A percentile compares a stretch with the other conserved stretches of the same genome.
Conservation (phyloP, 139 green algal genomes). For the Zygnema cylindricum region DNA sequence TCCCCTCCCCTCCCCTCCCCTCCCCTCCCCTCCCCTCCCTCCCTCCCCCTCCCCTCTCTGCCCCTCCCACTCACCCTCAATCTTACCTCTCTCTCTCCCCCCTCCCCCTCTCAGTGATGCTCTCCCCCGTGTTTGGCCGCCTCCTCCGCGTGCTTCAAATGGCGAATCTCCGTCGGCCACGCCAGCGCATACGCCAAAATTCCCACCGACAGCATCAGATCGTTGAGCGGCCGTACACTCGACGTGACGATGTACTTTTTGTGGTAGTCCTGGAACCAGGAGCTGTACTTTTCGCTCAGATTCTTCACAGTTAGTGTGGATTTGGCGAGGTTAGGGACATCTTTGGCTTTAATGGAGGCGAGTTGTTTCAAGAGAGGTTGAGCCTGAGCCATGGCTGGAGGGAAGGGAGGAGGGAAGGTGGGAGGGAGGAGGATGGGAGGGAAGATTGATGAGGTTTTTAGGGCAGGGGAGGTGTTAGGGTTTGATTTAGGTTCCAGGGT, state of each 20-base stretch:
- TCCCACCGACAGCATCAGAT: conserved; percentile 37
- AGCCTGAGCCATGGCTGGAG: neutral
- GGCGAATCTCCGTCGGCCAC: conserved; percentile 47
- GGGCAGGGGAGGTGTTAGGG: neutral
- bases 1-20: too few relatives aligned
- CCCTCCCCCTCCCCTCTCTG: neutral
- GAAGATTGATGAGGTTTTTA: neutral
- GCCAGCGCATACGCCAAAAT: conserved; percentile 47
- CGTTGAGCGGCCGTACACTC: conserved; percentile 39
- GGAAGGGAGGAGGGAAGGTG: neutral
- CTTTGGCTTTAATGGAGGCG: conserved; percentile 43
- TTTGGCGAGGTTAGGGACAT: conserved; percentile 46
- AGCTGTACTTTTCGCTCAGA: neutral
- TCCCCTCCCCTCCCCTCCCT: too few relatives aligned
- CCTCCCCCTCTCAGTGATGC: conserved; percentile 28
- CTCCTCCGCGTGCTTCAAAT: conserved; percentile 50
- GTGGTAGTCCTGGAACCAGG: conserved; percentile 42
- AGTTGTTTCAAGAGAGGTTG: conserved; percentile 31
- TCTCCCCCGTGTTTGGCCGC: conserved; percentile 45
- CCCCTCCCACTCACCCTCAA: too few relatives aligned
- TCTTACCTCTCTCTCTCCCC: too few relatives aligned
- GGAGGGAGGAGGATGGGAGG: neutral
- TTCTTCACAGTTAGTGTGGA: conserved; percentile 28
- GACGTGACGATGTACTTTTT: conserved; percentile 54
- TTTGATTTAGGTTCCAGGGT: too few relatives aligned